These are phyloP conservation scores for Blastobotrys serpentis DNA, from an alignment of 1,139 yeast species.

Conservation along the genomic window DNA sequence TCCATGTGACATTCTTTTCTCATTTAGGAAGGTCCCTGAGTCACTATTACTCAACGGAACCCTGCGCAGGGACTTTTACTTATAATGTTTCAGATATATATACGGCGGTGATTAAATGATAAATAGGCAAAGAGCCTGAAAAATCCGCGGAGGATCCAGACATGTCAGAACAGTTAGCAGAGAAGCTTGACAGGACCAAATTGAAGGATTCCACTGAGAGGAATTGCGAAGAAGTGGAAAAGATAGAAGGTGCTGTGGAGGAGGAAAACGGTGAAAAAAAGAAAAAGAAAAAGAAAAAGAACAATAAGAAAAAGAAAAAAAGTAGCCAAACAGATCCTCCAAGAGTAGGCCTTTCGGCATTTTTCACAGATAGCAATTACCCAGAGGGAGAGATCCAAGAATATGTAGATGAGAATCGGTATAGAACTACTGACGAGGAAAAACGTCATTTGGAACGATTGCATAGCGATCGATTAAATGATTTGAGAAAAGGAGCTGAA, in stretches of 20 bases:
- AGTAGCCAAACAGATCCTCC: slow-evolving; percentile 49
- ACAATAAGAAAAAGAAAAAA: slow-evolving; percentile 33
- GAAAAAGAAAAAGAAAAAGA: slow-evolving; percentile 52
- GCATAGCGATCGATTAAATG: slow-evolving; percentile 67
- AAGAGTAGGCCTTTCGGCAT: slow-evolving; percentile 52
- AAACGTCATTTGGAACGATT: slow-evolving; percentile 75
- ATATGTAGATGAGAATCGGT: slow-evolving; percentile 62
- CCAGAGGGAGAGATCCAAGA: slow-evolving; percentile 72
- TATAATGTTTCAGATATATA: too few species aligned
- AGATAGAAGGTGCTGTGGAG: slow-evolving; percentile 16
- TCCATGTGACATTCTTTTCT: too few species aligned
- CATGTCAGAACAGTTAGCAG: slow-evolving; percentile 8
- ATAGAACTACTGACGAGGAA: slow-evolving; percentile 84
- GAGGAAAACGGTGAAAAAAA: slow-evolving; percentile 38
- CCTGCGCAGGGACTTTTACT: too few species aligned
- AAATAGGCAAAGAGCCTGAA: too few species aligned
- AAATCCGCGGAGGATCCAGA: too few species aligned
- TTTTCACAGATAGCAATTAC: slow-evolving; percentile 69
- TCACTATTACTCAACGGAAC: too few species aligned
- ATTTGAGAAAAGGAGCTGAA: slow-evolving; percentile 93
- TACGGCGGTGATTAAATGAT: too few species aligned
- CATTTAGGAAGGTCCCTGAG: too few species aligned
- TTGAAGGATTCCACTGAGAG: slow-evolving; percentile 22
- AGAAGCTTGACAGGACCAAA: slow-evolving; percentile 21
- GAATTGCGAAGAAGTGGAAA: slow-evolving; percentile 14